Percentiles rank a stretch among this genome's conserved stretches.
These are phyloP conservation scores for Claviceps monticola DNA, from an alignment of 2,329 filamentous ascomycete genomes.

Conservation along the genomic window DNA sequence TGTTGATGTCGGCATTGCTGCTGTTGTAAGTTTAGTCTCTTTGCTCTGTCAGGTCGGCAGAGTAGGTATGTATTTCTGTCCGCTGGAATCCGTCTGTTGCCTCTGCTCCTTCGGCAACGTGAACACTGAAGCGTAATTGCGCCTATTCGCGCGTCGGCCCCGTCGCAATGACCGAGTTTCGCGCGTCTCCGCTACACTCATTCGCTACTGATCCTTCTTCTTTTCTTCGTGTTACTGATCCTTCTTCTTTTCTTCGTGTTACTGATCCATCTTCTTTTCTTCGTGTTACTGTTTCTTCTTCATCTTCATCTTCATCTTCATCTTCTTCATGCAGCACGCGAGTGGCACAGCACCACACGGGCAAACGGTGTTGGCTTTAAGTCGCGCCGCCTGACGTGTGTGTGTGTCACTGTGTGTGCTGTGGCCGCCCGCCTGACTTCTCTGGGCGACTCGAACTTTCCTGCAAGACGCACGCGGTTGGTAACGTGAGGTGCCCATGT, in stretches of 20 bases:
- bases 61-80: background rate
- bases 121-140: background rate
- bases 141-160: background rate
- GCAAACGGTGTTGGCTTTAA: background rate
- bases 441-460: background rate
- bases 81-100: background rate
- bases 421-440: background rate
- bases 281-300: background rate
- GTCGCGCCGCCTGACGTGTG: background rate
- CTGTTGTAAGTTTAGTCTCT: too few relatives aligned
- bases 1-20: too few relatives aligned
- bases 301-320: background rate
- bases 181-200: background rate
- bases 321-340: background rate
- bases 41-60: background rate
- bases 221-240: background rate
- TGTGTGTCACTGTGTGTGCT: background rate
- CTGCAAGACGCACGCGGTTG: constrained; percentile 1
- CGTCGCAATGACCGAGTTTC: background rate
- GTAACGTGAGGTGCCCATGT: background rate
- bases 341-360: background rate
- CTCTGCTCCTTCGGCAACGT: background rate
- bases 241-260: background rate
- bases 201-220: background rate
- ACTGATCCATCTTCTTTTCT: background rate